These are phyloP conservation scores for Emmonsiellopsis sp. DNA, from an alignment of 2,329 filamentous ascomycete species.

Conservation along the genomic window DNA sequence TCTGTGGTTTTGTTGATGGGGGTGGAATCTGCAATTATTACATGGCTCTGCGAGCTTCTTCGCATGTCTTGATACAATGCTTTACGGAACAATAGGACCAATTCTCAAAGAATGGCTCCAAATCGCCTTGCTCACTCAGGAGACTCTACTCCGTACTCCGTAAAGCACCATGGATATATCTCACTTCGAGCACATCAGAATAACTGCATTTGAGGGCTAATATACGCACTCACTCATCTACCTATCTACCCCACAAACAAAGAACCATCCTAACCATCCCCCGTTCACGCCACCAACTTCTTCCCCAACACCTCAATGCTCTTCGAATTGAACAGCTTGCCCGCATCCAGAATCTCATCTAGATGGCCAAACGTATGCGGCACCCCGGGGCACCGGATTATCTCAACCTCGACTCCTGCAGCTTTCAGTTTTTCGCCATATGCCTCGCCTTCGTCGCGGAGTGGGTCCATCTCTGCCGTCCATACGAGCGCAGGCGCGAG, in stretches of 20 bases:
- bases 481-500: slow-evolving; percentile 31
- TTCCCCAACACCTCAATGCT: slow-evolving; percentile 20
- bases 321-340: slow-evolving; percentile 19
- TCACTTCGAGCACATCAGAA: too few species aligned
- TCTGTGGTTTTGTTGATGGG: too few species aligned
- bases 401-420: slow-evolving; percentile 24
- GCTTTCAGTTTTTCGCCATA: slow-evolving; percentile 29
- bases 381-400: slow-evolving; percentile 22
- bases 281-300: slow-evolving; percentile 10
- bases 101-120: too few species aligned
- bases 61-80: too few species aligned
- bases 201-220: background rate
- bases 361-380: slow-evolving; percentile 24
- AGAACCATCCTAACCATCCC: background rate
- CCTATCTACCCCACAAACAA: too few species aligned
- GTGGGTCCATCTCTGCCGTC: slow-evolving; percentile 32
- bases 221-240: background rate
- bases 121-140: too few species aligned
- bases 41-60: too few species aligned
- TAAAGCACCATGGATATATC: too few species aligned
- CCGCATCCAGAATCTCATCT: slow-evolving; percentile 23
- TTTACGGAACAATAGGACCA: too few species aligned
- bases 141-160: too few species aligned
- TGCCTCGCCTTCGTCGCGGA: slow-evolving; percentile 33
- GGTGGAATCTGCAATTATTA: too few species aligned